These are phyloP conservation scores for Trametes polyzona DNA, from an alignment of 1,284 basidiomycete genomes.

Conservation along the genomic window DNA sequence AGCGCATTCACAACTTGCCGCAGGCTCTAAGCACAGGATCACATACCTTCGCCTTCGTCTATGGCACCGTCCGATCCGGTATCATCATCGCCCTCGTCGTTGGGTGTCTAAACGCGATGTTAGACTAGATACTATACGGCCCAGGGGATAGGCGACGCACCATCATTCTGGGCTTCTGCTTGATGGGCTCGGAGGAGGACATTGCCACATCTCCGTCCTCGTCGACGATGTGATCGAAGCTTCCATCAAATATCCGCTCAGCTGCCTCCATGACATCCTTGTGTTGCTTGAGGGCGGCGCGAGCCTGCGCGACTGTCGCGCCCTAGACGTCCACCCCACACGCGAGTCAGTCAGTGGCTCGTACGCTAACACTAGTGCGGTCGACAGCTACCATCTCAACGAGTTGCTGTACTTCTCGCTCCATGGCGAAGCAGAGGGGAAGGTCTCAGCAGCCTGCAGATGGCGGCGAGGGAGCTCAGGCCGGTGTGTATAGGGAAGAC, in stretches of 20 bases:
- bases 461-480: too few relatives aligned
- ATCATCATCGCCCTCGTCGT: slow-evolving; percentile 53
- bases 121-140: neutral
- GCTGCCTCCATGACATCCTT: slow-evolving; percentile 92
- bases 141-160: slow-evolving; percentile 21
- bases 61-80: slow-evolving; percentile 41
- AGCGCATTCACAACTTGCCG: neutral
- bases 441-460: neutral
- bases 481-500: too few relatives aligned
- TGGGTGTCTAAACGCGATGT: slow-evolving; percentile 59
- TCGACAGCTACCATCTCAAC: slow-evolving; percentile 43
- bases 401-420: slow-evolving; percentile 40
- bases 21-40: neutral
- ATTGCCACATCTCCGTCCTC: slow-evolving; percentile 45
- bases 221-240: slow-evolving; percentile 73
- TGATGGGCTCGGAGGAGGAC: slow-evolving; percentile 25
- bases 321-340: slow-evolving; percentile 51
- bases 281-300: slow-evolving; percentile 74
- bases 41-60: slow-evolving; percentile 53
- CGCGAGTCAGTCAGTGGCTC: neutral
- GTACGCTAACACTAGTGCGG: neutral
- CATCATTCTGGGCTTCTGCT: slow-evolving; percentile 32
- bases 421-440: slow-evolving; percentile 28
- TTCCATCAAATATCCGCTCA: slow-evolving; percentile 80
- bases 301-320: slow-evolving; percentile 75